Conservation (phyloP, 2,329 filamentous ascomycete genomes). For the Sclerotinia glacialis region DNA sequence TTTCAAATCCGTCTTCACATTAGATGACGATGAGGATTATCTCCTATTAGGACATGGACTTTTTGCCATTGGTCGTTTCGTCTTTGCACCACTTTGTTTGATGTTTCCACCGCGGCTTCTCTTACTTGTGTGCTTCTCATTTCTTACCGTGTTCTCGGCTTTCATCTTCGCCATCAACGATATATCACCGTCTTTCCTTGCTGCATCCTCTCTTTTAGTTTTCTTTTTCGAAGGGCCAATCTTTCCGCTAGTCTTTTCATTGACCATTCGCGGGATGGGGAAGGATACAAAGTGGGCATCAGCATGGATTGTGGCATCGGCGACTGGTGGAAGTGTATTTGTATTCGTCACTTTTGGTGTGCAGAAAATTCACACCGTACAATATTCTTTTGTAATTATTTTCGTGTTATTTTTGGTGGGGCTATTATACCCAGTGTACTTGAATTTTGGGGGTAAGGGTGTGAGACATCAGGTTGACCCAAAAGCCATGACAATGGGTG, state of each 20-base stretch:
- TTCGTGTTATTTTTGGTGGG: slow-evolving; percentile 33
- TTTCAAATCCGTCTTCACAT: slow-evolving; percentile 42
- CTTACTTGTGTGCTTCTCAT: slow-evolving; percentile 57
- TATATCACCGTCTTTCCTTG: slow-evolving; percentile 46
- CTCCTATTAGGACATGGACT: slow-evolving; percentile 68
- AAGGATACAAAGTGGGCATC: slow-evolving; percentile 76
- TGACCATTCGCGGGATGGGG: slow-evolving; percentile 77
- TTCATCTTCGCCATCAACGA: slow-evolving; percentile 47
- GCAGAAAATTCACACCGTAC: slow-evolving; percentile 25
- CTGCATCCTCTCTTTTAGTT: slow-evolving; percentile 64
- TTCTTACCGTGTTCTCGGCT: slow-evolving; percentile 56
- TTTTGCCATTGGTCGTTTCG: slow-evolving; percentile 73
- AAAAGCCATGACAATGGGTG: not conserved
- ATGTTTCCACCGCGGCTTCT: slow-evolving; percentile 67
- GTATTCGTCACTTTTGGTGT: slow-evolving; percentile 36
- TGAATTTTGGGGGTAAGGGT: slow-evolving; percentile 27
- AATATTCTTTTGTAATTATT: slow-evolving; percentile 35
- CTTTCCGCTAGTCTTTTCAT: slow-evolving; percentile 77
- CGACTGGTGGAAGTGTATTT: slow-evolving; percentile 34
- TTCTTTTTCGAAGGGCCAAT: slow-evolving; percentile 81
- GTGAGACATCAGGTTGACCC: slow-evolving; percentile 35
- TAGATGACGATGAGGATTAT: slow-evolving; percentile 58
- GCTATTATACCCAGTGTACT: slow-evolving; percentile 34
- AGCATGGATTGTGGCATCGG: slow-evolving; percentile 62
- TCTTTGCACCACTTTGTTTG: slow-evolving; percentile 59